These are phyloP conservation scores for Phytomonas serpens DNA, from an alignment of 208 protist species.

Conservation along the genomic window DNA sequence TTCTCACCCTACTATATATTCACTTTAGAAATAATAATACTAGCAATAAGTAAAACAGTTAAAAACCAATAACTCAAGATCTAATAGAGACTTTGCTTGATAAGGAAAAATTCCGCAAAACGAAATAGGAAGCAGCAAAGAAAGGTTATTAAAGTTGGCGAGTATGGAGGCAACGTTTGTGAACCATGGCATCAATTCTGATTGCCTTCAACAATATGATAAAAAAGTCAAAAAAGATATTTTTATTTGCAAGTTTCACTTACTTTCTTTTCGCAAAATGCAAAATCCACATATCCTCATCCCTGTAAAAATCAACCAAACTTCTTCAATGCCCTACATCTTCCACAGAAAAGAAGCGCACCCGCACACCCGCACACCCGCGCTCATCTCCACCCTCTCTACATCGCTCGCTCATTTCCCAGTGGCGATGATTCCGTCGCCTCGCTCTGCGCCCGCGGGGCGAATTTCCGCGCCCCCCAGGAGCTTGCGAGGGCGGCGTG, in stretches of 20 bases:
- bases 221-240: background rate
- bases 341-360: background rate
- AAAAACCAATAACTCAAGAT: background rate
- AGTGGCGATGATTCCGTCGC: no score
- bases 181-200: background rate
- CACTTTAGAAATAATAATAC: background rate
- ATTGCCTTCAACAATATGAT: background rate
- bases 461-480: slow-evolving; percentile 30
- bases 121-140: background rate
- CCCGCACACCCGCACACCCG: no score
- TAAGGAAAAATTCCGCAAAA: background rate
- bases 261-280: background rate
- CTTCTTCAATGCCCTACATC: background rate
- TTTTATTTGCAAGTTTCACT: background rate
- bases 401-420: no score
- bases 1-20: background rate
- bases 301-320: background rate
- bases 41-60: background rate
- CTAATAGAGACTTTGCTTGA: background rate
- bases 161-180: background rate
- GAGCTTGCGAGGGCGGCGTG: slow-evolving; percentile 31
- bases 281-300: background rate
- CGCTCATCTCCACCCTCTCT: no score
- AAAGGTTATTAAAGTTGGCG: background rate
- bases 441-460: slow-evolving; percentile 14